Base-by-base conservation (phyloP, 495 filamentous ascomycete species). In the Daldinia concentrica region DNA sequence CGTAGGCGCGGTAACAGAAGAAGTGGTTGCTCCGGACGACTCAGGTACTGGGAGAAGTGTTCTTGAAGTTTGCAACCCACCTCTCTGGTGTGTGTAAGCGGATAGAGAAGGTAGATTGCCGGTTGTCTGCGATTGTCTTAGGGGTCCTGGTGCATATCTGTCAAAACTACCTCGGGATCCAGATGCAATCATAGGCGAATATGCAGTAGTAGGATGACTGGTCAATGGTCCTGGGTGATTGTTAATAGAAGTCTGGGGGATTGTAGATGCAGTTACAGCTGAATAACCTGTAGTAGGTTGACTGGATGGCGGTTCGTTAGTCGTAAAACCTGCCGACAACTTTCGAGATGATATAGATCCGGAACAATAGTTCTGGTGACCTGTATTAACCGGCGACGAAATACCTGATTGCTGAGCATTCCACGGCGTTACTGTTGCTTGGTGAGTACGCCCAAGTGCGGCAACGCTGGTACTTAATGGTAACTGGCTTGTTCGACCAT, bases 261-360 rank as follows among this genome's bases (percentile, higher is more conserved):
- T 22, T n/a, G 32, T 52, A 22, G 59, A 27, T 5, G 65, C 63
- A 4, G 57, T 66, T 14, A 59, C 34, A 0, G 64, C 11, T n/a
- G 68, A 59, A 26, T 45, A 62, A 12, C 58, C 65, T 19, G 58
- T 66, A 4, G 66, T 72, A 0, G 66, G 59, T 14, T 68, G 62
- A 3, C 66, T 63, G 1, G 62, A 66, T 8, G 62, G 32, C 15
- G 69, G 63, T 15, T 60, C 41, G 7, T 30, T 66, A 9, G 68
- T 56, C 12, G 54, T 64, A 11, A 64, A 70, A 19, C 63, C 56
- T 4, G 72, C 68, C 2, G 74, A 76, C 11, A 69, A 34, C n/a
- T 71, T 64, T 11, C 65, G 68, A 11, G 72, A 69, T 9, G 74
- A 67, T 15, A 34, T 62, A 3, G 71, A 56, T 26, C 26, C 61